Evolutionary conservation across 1,284 basidiomycete species (phyloP).

Genomic region (Tremellales sp.): DNA sequence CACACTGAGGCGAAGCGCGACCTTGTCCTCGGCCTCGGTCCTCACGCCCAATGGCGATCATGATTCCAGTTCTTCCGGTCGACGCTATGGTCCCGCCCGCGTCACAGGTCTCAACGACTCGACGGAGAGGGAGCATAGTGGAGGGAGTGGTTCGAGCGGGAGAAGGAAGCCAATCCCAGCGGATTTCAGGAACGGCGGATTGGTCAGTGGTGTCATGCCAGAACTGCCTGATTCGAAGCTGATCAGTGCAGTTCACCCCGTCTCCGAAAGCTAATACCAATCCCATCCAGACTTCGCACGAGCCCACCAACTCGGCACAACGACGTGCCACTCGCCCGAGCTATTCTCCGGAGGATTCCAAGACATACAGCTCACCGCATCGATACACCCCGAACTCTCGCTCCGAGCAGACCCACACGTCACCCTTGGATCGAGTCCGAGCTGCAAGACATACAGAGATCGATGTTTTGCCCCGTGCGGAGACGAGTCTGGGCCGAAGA

Average conservation of each 20-base stretch:
- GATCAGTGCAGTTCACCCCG: constrained; percentile 29
- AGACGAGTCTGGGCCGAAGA: too few relatives aligned
- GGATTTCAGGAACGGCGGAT: constrained; percentile 30
- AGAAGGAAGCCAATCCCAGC: constrained; percentile 29
- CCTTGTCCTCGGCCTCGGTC: constrained; percentile 4
- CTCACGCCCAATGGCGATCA: neutral
- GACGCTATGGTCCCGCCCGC: neutral
- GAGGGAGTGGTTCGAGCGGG: constrained; percentile 24
- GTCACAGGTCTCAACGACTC: neutral
- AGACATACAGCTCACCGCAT: too few relatives aligned
- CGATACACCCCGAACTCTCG: neutral
- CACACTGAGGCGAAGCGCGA: constrained; percentile 13
- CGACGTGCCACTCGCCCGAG: neutral
- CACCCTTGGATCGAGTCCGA: neutral
- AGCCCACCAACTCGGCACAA: neutral
- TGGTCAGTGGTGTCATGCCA: constrained; percentile 17
- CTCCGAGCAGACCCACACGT: neutral
- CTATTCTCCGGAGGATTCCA: neutral
- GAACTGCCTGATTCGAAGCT: neutral
- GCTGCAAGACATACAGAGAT: neutral
- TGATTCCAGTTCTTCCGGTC: neutral
- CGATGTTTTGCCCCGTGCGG: too few relatives aligned
- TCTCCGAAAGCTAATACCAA: constrained; percentile 28
- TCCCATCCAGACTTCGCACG: neutral
- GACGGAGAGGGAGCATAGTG: constrained; percentile 15